Conservation (phyloP, 805 yeast genomes). For the Yarrowia yakushimensis region DNA sequence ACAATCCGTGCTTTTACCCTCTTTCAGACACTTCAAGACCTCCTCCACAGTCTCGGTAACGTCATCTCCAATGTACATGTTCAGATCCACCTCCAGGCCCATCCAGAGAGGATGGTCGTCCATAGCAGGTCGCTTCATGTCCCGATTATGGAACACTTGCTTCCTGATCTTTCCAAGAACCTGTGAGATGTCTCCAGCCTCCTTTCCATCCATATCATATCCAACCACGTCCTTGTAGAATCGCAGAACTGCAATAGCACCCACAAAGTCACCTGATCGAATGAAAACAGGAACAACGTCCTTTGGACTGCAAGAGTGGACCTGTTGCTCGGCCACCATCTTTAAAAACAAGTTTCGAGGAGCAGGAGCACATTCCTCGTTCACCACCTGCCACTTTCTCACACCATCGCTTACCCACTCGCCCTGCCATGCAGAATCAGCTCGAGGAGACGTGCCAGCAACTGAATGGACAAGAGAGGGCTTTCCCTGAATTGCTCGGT, state of each 20-base stretch:
- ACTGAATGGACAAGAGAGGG: not conserved
- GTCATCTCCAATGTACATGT: not conserved
- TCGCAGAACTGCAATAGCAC: conserved; percentile 2
- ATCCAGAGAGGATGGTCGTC: conserved; percentile 13
- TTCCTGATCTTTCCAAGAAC: not conserved
- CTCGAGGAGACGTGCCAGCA: not conserved
- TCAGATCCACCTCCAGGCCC: conserved; percentile 15
- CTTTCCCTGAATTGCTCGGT: not conserved
- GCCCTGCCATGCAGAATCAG: not conserved
- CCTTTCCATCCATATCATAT: not conserved
- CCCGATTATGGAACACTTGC: not conserved
- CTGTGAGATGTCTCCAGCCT: not conserved
- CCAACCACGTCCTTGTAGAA: conserved; percentile 22
- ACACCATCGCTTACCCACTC: not conserved
- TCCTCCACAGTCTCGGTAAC: not conserved
- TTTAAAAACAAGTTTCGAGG: conserved; percentile 15
- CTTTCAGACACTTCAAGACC: not conserved
- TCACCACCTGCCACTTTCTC: not conserved
- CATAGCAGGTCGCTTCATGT: not conserved
- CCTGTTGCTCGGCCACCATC: conserved; percentile 12
- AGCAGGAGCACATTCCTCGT: not conserved
- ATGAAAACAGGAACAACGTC: not conserved
- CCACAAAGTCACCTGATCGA: conserved; percentile 8
- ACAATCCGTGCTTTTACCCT: conserved; percentile 1
- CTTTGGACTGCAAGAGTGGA: not conserved